phyloP scores from a whole-genome alignment of 129 eudicot species.

The Heracleum sosnowskyi region DNA sequence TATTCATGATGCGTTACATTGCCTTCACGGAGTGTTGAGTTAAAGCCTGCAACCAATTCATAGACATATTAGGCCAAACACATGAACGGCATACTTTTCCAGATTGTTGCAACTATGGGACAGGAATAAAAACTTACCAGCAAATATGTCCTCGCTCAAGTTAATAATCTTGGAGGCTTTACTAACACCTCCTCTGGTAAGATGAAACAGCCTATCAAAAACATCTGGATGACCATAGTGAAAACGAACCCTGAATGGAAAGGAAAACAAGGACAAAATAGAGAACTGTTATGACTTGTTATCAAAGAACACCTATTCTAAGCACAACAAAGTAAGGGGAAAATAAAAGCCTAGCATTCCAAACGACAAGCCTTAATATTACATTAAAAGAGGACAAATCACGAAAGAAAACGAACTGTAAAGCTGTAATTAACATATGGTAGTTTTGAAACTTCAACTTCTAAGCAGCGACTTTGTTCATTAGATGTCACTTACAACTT shows the following conservation, averaged over 20 bases:
- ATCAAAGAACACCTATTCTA: background rate
- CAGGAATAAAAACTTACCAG: constrained; percentile 37
- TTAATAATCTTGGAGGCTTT: constrained; percentile 89
- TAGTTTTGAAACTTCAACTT: background rate
- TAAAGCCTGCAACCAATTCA: constrained; percentile 49
- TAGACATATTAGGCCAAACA: constrained; percentile 1
- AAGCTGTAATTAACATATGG: background rate
- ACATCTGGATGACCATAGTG: constrained; percentile 98
- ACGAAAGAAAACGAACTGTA: background rate
- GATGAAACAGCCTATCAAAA: constrained; percentile 84
- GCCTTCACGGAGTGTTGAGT: constrained; percentile 95
- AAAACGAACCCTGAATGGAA: constrained; percentile 67
- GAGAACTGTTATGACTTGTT: background rate
- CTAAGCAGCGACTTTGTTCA: background rate
- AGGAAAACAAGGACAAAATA: background rate
- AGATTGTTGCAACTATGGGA: background rate
- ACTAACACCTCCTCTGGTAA: constrained; percentile 87
- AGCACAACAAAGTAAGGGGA: background rate
- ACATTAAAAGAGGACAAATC: background rate
- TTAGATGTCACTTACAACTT: background rate
- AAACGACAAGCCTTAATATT: background rate
- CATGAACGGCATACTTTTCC: background rate
- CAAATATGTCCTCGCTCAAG: constrained; percentile 93
- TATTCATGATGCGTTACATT: constrained; percentile 98
- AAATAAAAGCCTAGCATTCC: background rate